A percentile compares a stretch with the other conserved stretches of the same genome.
Evolutionary conservation across 192 early-diverging fungal species (phyloP).

Genomic region (Dispira simplex): DNA sequence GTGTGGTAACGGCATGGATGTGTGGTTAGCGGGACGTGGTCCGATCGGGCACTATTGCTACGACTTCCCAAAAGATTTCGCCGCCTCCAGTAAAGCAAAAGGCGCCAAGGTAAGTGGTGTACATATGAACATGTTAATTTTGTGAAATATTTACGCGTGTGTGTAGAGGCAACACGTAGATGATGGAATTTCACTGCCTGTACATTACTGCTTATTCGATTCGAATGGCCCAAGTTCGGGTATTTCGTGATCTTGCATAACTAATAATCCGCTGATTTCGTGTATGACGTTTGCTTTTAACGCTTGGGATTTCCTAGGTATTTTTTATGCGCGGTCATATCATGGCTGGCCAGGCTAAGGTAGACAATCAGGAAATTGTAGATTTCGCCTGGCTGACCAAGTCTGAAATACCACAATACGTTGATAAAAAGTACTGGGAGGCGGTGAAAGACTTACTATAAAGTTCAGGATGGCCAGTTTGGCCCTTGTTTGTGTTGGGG

Average conservation of each 20-base stretch:
- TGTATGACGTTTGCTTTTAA: neutral
- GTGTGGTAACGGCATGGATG: conserved; percentile 53
- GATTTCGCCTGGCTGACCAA: conserved; percentile 67
- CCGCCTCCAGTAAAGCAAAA: conserved; percentile 7
- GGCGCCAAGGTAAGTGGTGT: conserved; percentile 16
- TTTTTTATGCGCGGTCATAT: conserved; percentile 68
- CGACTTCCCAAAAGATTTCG: conserved; percentile 15
- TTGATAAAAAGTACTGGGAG: conserved; percentile 28
- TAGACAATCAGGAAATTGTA: conserved; percentile 35
- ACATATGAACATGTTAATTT: neutral
- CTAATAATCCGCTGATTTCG: neutral
- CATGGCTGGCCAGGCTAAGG: conserved; percentile 44
- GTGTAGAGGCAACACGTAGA: conserved; percentile 10
- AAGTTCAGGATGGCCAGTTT: neutral
- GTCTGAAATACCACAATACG: conserved; percentile 40
- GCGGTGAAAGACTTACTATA: conserved; percentile 35
- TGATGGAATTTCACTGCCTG: neutral
- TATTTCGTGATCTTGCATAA: neutral
- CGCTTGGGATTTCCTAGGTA: conserved; percentile 27
- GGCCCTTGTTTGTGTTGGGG: no score
- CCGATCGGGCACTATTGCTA: conserved; percentile 51
- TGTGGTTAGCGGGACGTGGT: conserved; percentile 56
- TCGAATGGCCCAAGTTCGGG: no score
- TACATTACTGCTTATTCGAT: neutral
- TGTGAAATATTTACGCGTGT: conserved; percentile 17